Evolutionary conservation across 495 filamentous ascomycete genomes (phyloP), one percentile per base, ranked within the genome.

Genomic region (Xylaria nigripes): DNA sequence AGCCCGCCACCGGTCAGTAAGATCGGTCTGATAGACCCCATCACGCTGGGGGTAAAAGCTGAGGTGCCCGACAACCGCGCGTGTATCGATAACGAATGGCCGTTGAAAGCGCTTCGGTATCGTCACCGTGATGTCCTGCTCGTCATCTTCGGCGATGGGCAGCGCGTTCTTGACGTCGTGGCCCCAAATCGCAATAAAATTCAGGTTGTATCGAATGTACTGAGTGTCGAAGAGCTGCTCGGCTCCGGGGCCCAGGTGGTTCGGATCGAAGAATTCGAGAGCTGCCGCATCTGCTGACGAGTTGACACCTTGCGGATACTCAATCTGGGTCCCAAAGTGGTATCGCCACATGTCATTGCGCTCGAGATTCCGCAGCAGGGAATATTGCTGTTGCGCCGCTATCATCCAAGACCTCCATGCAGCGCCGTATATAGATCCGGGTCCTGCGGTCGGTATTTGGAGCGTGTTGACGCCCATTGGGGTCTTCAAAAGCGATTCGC

Each of bases 341-440:
- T 81, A 81, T 15, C 61, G 69, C 30, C 61, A 56, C 47, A 79
- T 56, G 13, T 71, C 59, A 46, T 70, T 62, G 4, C 62, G 54
- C 56, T 80, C 77, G 1, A 81, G 69, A 50, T 81, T 75, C 21
- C 72, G 63, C 12, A 81, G 65, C 51, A 81, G 75, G 6, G 74
- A 79, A 57, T 80, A 79, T 52, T 81, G 78, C 44, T 77, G 73
- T 60, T 81, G 77, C 2, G 76, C 76, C 48, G 70, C 69, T 16
- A 78, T 71, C 6, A 70, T 72, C 77, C 78, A 81, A 4, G 74
- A 68, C 3, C 61, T 59, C 57, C 75, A 59, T 6, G 51, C 51
- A 19, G 34, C 44, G 12, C 45, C 44, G 24, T 48, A 54, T 8
- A 32, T 19, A 21, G 48, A 48, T 16, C 54, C 55, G 22, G 29